Evolutionary conservation across 2,329 filamentous ascomycete species (phyloP).

Genomic region (Fusarium sp.): DNA sequence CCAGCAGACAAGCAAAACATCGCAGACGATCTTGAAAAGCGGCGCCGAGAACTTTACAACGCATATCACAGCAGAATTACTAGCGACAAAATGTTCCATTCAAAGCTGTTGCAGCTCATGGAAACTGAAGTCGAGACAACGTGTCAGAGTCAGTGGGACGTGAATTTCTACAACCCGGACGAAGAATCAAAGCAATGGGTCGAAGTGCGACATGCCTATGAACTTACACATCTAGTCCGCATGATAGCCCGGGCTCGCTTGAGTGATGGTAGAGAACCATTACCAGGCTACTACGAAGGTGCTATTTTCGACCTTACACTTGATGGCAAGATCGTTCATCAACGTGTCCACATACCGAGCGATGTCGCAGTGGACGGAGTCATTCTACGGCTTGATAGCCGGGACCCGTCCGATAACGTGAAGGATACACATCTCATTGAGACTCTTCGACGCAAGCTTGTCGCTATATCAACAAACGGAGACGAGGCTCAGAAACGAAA

Average conservation of each 20-base stretch:
- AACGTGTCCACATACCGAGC: slow-evolving; percentile 19
- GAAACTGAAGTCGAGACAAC: slow-evolving; percentile 29
- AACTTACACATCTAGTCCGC: slow-evolving; percentile 7
- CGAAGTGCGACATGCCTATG: slow-evolving; percentile 10
- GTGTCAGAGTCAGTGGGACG: slow-evolving; percentile 37
- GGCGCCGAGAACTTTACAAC: slow-evolving; percentile 7
- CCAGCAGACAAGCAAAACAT: slow-evolving; percentile 18
- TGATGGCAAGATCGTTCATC: slow-evolving; percentile 29
- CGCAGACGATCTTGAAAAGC: slow-evolving; percentile 19
- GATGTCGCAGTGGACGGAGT: slow-evolving; percentile 15
- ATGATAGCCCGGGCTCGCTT: slow-evolving; percentile 41
- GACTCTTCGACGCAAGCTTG: slow-evolving; percentile 15
- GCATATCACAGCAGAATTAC: neutral
- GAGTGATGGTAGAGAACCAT: slow-evolving; percentile 19
- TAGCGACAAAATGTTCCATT: neutral
- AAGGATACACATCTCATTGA: slow-evolving; percentile 16
- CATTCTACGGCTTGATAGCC: slow-evolving; percentile 31
- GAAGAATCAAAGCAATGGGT: slow-evolving; percentile 26
- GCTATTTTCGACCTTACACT: slow-evolving; percentile 32
- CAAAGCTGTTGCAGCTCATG: slow-evolving; percentile 5
- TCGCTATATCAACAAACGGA: neutral
- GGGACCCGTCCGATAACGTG: slow-evolving; percentile 27
- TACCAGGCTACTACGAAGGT: slow-evolving; percentile 34
- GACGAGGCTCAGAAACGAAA: slow-evolving; percentile 17
- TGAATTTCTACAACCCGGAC: slow-evolving; percentile 1